Evolutionary conservation across 2,329 filamentous ascomycete species (phyloP), one percentile per base, ranked within the genome.

Genomic region (Cladosporium sp.): DNA sequence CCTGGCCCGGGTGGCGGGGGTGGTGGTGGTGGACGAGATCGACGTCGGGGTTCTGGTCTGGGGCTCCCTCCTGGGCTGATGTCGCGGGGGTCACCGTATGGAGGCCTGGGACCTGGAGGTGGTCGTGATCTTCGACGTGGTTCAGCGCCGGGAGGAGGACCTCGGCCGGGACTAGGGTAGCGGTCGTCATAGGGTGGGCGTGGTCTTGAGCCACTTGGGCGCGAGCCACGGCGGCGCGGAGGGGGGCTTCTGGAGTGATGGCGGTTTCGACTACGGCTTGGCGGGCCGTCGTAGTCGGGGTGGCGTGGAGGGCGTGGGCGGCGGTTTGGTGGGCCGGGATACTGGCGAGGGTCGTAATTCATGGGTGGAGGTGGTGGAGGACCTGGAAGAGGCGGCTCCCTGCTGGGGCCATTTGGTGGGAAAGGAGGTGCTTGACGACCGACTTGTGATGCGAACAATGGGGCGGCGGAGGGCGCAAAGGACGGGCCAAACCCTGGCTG

Each of bases 391-490:
- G 50, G 53, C 12, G 50, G 49, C 19, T 54, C 38, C n/a, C 47
- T 42, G 29, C 39, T 27, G 25, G 30, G 16, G n/a, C 15, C 38
- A 15, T 51, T 38, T 27, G 39, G 43, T 16, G 11, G 19, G 15
- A 35, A 27, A 12, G 50, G 39, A 29, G 40, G 57, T n/a, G 57
- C 56, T 27, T 57, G 51, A n/a, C 55, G 50, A 6, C 71, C 70
- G 4, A 74, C 67, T 13, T 72, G 70, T 0, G 72, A 71, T 3
- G 74, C 74, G 52, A 76, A 76, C 3, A 75, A 57, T 3, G 73
- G 74, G 1, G 66, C 63, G 38, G 69, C 69, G 2, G 69, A 72
- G 2, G 74, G 74, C 5, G 63, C 69, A 55, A 74, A 77, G 1
- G 66, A 60, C 19, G 54, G 56, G 2, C 62, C 60, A 18, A 59